Conservation (phyloP, 2,329 filamentous ascomycete genomes). For the Pseudogymnoascus sp. region DNA sequence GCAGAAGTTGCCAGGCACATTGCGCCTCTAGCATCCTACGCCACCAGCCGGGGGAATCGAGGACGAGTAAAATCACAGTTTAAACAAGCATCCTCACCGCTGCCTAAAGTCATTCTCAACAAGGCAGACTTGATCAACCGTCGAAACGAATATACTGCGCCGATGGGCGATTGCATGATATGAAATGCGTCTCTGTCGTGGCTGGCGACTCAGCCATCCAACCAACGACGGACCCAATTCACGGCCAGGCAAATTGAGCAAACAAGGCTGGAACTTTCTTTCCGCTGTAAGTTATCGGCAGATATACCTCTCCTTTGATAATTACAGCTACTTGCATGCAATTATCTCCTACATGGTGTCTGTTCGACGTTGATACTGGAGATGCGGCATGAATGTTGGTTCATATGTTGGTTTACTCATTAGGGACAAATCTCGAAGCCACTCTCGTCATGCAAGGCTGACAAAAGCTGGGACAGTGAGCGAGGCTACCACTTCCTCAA, state of each 20-base stretch:
- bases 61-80: not conserved
- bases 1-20: not conserved
- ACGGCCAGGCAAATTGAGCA: not conserved
- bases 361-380: not conserved
- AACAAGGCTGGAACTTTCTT: not conserved
- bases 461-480: not conserved
- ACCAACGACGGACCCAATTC: not conserved
- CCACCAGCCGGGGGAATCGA: not conserved
- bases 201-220: not conserved
- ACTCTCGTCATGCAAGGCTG: not conserved
- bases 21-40: not conserved
- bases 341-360: not conserved
- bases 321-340: not conserved
- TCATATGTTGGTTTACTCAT: not conserved
- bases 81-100: not conserved
- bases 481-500: not conserved
- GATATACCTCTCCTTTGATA: not conserved
- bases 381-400: not conserved
- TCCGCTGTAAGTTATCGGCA: not conserved
- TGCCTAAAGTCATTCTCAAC: not conserved
- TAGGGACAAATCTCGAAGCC: not conserved
- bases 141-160: not conserved
- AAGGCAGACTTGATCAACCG: not conserved
- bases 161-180: not conserved
- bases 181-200: not conserved